Evolutionary conservation across 2,329 filamentous ascomycete species (phyloP).

Genomic region (Fusarium abutilonis): DNA sequence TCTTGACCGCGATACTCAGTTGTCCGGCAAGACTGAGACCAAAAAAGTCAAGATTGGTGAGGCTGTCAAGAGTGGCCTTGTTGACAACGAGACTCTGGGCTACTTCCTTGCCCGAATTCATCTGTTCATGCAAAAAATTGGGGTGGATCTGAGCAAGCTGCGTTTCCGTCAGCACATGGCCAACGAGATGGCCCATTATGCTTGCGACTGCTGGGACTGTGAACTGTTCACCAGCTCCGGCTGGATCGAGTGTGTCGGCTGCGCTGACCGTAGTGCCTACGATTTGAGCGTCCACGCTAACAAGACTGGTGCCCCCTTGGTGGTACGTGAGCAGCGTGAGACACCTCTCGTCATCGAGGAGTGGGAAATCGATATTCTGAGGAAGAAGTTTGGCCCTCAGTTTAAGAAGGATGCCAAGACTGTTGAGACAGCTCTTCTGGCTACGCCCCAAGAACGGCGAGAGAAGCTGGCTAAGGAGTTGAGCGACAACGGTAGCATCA

Average conservation of each 20-base stretch:
- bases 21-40: conserved; percentile 82
- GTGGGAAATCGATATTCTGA: conserved; percentile 87
- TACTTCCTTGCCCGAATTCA: conserved; percentile 97
- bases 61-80: conserved; percentile 81
- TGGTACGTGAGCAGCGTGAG: conserved; percentile 83
- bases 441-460: conserved; percentile 80
- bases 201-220: conserved; percentile 96
- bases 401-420: conserved; percentile 95
- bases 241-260: conserved; percentile 98
- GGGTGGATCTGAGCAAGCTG: conserved; percentile 86
- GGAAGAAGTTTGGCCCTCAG: conserved; percentile 93
- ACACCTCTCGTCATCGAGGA: conserved; percentile 84
- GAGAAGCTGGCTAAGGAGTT: conserved; percentile 82
- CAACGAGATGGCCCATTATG: conserved; percentile 85
- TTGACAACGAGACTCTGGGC: conserved; percentile 97
- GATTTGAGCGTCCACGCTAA: conserved; percentile 93
- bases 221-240: conserved; percentile 91
- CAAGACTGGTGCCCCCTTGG: conserved; percentile 85
- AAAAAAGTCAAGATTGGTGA: conserved; percentile 82
- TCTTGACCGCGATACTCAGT: conserved; percentile 85
- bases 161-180: conserved; percentile 97
- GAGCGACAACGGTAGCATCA: conserved; percentile 76
- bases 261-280: conserved; percentile 94
- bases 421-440: conserved; percentile 81
- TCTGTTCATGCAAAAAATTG: conserved; percentile 87